A percentile compares a stretch with the other conserved stretches of the same genome.
These are phyloP conservation scores for Hibiscus syriacus DNA, from an alignment of 345 rosid genomes.

Conservation along the genomic window DNA sequence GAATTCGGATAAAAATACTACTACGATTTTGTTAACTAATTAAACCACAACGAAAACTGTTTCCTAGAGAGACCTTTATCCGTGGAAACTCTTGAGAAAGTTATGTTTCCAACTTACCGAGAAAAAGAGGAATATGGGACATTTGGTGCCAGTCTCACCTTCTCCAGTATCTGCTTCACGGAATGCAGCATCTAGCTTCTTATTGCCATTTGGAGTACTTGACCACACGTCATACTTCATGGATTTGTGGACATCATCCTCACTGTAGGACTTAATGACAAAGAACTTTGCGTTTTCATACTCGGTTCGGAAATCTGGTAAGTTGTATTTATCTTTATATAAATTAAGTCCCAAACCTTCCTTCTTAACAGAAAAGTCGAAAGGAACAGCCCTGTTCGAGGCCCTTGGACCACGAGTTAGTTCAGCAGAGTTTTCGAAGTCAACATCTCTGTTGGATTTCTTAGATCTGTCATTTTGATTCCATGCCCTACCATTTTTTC, in stretches of 20 bases:
- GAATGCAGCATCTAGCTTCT: conserved; percentile 62
- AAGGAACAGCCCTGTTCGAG: conserved; percentile 15
- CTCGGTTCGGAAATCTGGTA: conserved; percentile 45
- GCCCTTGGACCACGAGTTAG: conserved; percentile 67
- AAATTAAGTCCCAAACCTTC: conserved; percentile 27
- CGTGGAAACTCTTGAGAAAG: neutral
- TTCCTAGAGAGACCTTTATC: no score
- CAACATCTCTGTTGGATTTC: conserved; percentile 27
- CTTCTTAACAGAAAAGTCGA: conserved; percentile 32
- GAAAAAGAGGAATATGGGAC: conserved; percentile 67
- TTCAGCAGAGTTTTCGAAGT: conserved; percentile 38
- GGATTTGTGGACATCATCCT: conserved; percentile 73
- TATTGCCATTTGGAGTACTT: conserved; percentile 68
- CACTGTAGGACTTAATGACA: conserved; percentile 71
- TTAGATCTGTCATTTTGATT: conserved; percentile 33
- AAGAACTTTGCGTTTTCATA: conserved; percentile 52
- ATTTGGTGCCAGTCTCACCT: conserved; percentile 29
- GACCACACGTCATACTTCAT: conserved; percentile 75
- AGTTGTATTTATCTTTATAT: conserved; percentile 41
- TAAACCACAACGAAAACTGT: neutral
- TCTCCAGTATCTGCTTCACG: conserved; percentile 38
- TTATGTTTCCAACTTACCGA: conserved; percentile 39
- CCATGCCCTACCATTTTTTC: conserved; percentile 33
- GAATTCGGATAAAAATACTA: neutral
- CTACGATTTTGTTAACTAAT: neutral